Base-by-base conservation (phyloP, 805 yeast genomes). In the Saccharomycopsis sp. region DNA sequence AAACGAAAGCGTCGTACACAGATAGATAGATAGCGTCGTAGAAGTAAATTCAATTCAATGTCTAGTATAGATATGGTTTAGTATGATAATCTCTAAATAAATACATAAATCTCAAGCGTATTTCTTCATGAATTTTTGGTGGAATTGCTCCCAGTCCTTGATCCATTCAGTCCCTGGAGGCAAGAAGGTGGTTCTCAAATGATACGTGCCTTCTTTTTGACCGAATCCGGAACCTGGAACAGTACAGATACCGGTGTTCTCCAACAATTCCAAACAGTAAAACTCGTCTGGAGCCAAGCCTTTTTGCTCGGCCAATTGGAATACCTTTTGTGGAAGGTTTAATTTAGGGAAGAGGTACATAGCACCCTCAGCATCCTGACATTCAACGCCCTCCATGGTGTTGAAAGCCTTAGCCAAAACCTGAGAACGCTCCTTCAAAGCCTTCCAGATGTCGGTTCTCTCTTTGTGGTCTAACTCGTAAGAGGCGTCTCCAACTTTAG, bases 221-320 rank as follows among this genome's bases (percentile, higher is more conserved):
- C 98, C 97, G 66, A 94, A 94, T 0, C 99, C 99, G 37, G 90
- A 83, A 47, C 99, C 99, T 34, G 99, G 98, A 62, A 94, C 96
- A 50, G 96, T 89, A 73, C 99, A 94, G 61, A 94, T 90, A 65
- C 99, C 99, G 4, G 99, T 91, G 52, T 74, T 71, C 63, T 92
- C 92, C 64, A 94, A 78, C 59, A 94, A 76, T 64, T 86, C 85
- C 68, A 86, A 77, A 71, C 97, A 91, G 75, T 94, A 94, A 63
- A 87, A 82, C 70, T 88, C 97, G 70, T 94, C 99, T 20, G 96
- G 86, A 50, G 79, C 75, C 65, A 82, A 68, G 23, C 81, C 82
- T 34, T 69, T 67, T 57, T 77, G 75, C 56, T 76, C 74, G 37
- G 97, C 96, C 50, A 76, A 77, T 24, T 75, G 75, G 53, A 82